Percentiles rank a stretch among this genome's conserved stretches.
Conservation (phyloP, 768 basidiomycete species). For the Trametopsis cervina region DNA sequence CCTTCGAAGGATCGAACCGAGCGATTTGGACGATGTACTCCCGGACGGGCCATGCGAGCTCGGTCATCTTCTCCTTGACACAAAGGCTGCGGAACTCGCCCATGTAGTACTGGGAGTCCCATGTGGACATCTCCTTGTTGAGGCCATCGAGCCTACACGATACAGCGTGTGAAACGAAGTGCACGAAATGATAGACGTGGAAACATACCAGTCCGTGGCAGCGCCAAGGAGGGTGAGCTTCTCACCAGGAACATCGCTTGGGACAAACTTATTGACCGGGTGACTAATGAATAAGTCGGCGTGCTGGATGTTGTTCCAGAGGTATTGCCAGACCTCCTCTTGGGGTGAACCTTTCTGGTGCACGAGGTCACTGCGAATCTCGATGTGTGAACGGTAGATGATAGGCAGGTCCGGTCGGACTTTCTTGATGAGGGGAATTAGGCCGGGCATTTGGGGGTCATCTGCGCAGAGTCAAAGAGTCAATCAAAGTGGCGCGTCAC, state of each 20-base stretch:
- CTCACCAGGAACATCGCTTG: conserved; percentile 68
- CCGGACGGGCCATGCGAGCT: conserved; percentile 71
- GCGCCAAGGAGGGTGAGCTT: conserved; percentile 73
- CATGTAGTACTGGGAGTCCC: conserved; percentile 88
- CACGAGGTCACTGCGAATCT: conserved; percentile 81
- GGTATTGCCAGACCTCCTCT: conserved; percentile 89
- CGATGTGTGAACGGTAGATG: conserved; percentile 92
- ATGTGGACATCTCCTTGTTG: conserved; percentile 78
- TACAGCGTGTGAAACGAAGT: not conserved
- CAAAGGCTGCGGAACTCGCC: conserved; percentile 79
- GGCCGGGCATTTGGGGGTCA: conserved; percentile 90
- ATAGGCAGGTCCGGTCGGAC: conserved; percentile 71
- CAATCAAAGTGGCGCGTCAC: not conserved
- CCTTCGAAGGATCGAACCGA: conserved; percentile 88
- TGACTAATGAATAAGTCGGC: conserved; percentile 92
- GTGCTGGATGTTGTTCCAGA: conserved; percentile 87
- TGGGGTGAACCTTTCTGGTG: conserved; percentile 79
- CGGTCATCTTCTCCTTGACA: conserved; percentile 72
- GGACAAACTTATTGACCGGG: conserved; percentile 92
- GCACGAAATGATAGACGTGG: conserved; percentile 7
- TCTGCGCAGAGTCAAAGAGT: conserved; percentile 31
- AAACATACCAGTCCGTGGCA: conserved; percentile 73
- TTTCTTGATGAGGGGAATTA: conserved; percentile 89
- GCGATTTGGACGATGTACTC: conserved; percentile 89
- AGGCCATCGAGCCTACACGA: conserved; percentile 76